A percentile compares a stretch with the other conserved stretches of the same genome.
Conservation (phyloP, 257 asterid species). For the Voacanga thouarsii region DNA sequence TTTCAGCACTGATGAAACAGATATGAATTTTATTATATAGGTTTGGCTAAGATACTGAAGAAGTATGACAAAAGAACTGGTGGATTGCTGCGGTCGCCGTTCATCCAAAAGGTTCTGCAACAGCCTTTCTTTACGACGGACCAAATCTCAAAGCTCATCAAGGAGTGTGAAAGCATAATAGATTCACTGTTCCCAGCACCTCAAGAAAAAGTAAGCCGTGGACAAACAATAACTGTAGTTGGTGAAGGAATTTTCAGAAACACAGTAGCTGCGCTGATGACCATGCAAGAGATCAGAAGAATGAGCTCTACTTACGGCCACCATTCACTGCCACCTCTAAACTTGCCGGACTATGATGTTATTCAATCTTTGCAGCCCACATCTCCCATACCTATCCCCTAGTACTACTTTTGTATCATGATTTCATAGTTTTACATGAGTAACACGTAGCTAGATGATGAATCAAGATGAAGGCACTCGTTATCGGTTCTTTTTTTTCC, state of each 20-base stretch:
- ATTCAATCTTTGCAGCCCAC: constrained; percentile 48
- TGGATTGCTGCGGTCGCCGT: constrained; percentile 62
- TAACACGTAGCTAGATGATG: not conserved
- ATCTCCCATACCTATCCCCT: constrained; percentile 70
- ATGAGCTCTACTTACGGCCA: constrained; percentile 87
- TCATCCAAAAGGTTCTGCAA: constrained; percentile 63
- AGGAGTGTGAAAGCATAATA: constrained; percentile 74
- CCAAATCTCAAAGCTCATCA: constrained; percentile 72
- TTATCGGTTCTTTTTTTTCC: not conserved
- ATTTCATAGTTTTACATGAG: not conserved
- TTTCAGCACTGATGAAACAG: not conserved
- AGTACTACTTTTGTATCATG: not conserved
- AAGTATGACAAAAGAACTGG: constrained; percentile 92
- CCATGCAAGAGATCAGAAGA: constrained; percentile 84
- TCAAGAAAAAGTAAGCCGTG: constrained; percentile 15
- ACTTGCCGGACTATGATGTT: constrained; percentile 58
- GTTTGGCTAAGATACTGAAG: constrained; percentile 82
- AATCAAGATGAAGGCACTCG: not conserved
- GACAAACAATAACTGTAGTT: constrained; percentile 28
- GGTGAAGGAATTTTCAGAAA: constrained; percentile 77
- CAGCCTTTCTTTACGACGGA: constrained; percentile 94
- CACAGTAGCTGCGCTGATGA: constrained; percentile 81
- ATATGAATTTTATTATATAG: constrained; percentile 23
- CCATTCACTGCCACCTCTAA: constrained; percentile 86
- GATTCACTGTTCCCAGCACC: constrained; percentile 58